Conservation (phyloP, 1,284 basidiomycete species). For the Heterobasidion occidentale region DNA sequence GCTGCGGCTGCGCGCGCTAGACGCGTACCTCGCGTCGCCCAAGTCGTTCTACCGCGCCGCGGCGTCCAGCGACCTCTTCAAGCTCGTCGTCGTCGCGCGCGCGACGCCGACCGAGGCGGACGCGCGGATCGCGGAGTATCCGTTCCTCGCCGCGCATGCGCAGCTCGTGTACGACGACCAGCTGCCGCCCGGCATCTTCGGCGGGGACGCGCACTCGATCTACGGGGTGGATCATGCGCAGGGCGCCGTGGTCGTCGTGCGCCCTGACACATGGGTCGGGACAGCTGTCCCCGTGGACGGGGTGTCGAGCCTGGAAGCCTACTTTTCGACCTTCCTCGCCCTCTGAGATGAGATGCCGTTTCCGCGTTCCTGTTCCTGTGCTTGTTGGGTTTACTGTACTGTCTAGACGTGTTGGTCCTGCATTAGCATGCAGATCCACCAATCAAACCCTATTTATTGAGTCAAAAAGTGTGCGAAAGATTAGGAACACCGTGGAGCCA, state of each 20-base stretch:
- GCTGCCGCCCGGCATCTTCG: slow-evolving; percentile 23
- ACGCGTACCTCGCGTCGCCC: not conserved
- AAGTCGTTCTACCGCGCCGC: not conserved
- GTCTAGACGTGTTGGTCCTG: no score
- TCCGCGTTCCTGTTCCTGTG: no score
- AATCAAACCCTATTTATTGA: no score
- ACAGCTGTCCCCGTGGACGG: slow-evolving; percentile 42
- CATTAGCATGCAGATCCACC: no score
- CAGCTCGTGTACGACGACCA: slow-evolving; percentile 20
- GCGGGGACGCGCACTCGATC: slow-evolving; percentile 33
- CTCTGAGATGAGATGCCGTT: no score
- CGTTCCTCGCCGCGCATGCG: not conserved
- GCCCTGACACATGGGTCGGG: slow-evolving; percentile 73
- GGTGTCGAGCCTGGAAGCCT: slow-evolving; percentile 34
- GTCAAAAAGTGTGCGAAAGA: no score
- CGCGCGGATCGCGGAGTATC: not conserved
- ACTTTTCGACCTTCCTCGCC: slow-evolving; percentile 28
- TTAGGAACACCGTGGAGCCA: no score
- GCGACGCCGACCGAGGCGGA: not conserved
- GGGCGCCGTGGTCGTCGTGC: slow-evolving; percentile 59
- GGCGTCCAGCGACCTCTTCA: not conserved
- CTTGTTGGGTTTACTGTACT: no score
- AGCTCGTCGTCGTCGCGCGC: not conserved
- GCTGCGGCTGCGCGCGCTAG: not conserved
- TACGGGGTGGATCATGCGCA: slow-evolving; percentile 42